phyloP scores from a whole-genome alignment of 768 basidiomycete genomes.

The Lactifluus volemus region DNA sequence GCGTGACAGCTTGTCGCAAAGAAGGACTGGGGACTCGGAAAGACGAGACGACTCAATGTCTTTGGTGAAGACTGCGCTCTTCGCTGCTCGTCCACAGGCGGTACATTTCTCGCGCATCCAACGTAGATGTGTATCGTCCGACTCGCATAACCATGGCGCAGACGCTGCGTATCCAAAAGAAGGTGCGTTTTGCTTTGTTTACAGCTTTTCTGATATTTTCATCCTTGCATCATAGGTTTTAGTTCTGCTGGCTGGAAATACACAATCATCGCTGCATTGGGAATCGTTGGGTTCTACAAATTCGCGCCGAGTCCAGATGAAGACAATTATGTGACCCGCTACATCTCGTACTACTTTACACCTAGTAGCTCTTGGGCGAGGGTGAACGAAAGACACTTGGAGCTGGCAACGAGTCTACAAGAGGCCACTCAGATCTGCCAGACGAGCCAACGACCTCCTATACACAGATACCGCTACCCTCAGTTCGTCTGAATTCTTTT shows the following conservation, averaged over 20 bases:
- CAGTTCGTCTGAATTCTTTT: conserved; percentile 39
- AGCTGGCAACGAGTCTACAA: conserved; percentile 35
- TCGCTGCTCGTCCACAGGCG: conserved; percentile 5
- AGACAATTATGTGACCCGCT: conserved; percentile 56
- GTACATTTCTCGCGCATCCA: not conserved
- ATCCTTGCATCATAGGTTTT: conserved; percentile 40
- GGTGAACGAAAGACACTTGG: conserved; percentile 50
- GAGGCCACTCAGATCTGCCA: conserved; percentile 36
- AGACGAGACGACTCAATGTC: conserved; percentile 5
- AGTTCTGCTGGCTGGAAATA: conserved; percentile 60
- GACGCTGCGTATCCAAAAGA: conserved; percentile 45
- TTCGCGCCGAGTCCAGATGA: conserved; percentile 54
- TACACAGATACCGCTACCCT: conserved; percentile 62
- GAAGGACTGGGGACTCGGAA: no score
- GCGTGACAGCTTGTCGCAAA: not conserved
- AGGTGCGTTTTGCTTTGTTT: conserved; percentile 33
- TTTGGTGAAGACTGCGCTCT: conserved; percentile 9
- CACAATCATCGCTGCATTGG: conserved; percentile 41
- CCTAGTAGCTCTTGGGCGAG: conserved; percentile 47
- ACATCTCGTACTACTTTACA: conserved; percentile 50
- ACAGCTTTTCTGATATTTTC: not conserved
- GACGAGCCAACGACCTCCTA: conserved; percentile 35
- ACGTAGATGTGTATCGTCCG: conserved; percentile 26
- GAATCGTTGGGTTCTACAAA: conserved; percentile 52
- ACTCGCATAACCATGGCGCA: conserved; percentile 24